Conservation (phyloP, 345 rosid species). For the Lagerstroemia speciosa region DNA sequence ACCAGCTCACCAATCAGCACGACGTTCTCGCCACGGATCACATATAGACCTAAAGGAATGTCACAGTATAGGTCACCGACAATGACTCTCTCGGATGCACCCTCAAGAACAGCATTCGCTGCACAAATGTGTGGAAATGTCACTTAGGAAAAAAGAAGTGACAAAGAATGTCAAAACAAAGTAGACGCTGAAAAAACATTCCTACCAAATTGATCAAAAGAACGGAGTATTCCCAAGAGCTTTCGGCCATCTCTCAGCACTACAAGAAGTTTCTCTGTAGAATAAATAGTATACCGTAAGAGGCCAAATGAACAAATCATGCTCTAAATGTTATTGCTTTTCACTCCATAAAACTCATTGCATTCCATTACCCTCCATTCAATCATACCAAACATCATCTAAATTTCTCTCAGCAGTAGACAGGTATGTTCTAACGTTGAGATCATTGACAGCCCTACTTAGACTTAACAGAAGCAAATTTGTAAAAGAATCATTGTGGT, state of each 20-base stretch:
- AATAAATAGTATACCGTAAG: conserved; percentile 3
- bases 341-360: too few species aligned
- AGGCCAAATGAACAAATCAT: not conserved
- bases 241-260: conserved; percentile 90
- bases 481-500: too few species aligned
- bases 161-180: not conserved
- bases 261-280: conserved; percentile 81
- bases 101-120: conserved; percentile 97
- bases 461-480: not conserved
- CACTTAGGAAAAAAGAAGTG: not conserved
- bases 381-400: too few species aligned
- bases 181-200: not conserved
- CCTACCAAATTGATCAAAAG: conserved; percentile 95
- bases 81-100: conserved; percentile 91
- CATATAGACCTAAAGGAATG: conserved; percentile 86
- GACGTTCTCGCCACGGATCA: conserved; percentile 94
- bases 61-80: conserved; percentile 88
- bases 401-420: not conserved
- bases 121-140: conserved; percentile 10
- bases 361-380: too few species aligned
- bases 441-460: not conserved
- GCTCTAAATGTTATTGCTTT: too few species aligned
- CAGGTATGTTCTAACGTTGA: not conserved
- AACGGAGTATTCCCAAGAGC: conserved; percentile 84
- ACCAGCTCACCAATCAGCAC: conserved; percentile 96